A percentile compares a stretch with the other conserved stretches of the same genome.
Evolutionary conservation across 78 protist genomes (phyloP).

Genomic region (Planoprotostelium fungivorum): DNA sequence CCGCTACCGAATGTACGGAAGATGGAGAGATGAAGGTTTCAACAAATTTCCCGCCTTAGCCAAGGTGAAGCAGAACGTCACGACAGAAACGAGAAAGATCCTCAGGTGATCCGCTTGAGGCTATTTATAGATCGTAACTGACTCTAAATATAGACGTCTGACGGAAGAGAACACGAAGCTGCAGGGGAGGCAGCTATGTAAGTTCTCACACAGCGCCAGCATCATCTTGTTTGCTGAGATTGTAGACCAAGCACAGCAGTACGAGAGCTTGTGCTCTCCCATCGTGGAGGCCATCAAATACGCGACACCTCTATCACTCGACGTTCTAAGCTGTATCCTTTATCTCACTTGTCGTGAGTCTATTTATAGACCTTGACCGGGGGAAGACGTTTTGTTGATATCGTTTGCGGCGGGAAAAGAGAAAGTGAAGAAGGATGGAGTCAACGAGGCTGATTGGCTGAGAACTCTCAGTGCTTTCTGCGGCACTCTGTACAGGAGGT

Average conservation of each 20-base stretch:
- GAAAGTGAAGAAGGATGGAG: slow-evolving; percentile 62
- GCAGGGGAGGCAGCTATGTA: slow-evolving; percentile 49
- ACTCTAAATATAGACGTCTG: slow-evolving; percentile 20
- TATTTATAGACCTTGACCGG: background rate
- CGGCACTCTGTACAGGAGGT: slow-evolving; percentile 40
- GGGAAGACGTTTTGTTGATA: background rate
- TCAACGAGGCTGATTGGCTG: slow-evolving; percentile 58
- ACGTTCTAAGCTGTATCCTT: slow-evolving; percentile 19
- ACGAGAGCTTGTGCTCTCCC: slow-evolving; percentile 39
- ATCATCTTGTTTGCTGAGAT: slow-evolving; percentile 30
- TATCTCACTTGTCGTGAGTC: background rate
- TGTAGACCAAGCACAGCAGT: slow-evolving; percentile 29
- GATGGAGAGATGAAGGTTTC: slow-evolving; percentile 18
- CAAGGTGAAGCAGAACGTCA: slow-evolving; percentile 4
- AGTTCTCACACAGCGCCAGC: slow-evolving; percentile 44
- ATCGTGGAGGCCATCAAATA: slow-evolving; percentile 50
- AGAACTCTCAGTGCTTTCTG: slow-evolving; percentile 30
- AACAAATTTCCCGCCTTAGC: background rate
- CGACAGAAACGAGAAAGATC: slow-evolving; percentile 19
- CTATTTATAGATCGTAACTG: background rate
- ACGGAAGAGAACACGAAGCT: slow-evolving; percentile 66
- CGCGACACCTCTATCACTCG: slow-evolving; percentile 24
- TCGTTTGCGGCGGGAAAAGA: background rate
- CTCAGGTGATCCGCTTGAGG: background rate
- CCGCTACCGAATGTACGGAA: slow-evolving; percentile 30